Percentiles rank a stretch among this genome's conserved stretches.
Conservation (phyloP, 768 basidiomycete species). For the Mycena vulgaris region DNA sequence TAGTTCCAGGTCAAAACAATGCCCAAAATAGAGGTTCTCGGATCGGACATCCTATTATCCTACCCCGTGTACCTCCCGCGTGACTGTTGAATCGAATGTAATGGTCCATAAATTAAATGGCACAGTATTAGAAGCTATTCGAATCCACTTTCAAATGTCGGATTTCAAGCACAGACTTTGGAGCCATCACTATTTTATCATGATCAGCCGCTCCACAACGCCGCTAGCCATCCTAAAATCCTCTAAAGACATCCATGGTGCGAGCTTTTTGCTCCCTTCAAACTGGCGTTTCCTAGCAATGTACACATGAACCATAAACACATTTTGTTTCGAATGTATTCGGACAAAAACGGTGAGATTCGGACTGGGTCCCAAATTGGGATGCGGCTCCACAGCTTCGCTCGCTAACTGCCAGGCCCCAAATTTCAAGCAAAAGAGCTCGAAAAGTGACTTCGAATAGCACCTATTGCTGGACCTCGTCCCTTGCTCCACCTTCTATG, state of each 20-base stretch:
- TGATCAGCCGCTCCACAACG: background rate
- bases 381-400: background rate
- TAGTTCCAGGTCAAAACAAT: no score
- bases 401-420: no score
- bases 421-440: background rate
- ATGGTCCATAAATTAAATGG: no score
- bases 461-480: background rate
- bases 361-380: background rate
- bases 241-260: background rate
- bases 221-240: background rate
- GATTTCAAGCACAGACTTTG: no score
- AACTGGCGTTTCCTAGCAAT: background rate
- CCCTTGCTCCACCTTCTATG: no score
- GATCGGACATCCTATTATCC: no score
- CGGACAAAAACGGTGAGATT: background rate
- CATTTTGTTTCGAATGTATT: background rate
- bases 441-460: background rate
- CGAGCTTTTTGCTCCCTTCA: background rate
- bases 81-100: no score
- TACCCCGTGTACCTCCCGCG: no score
- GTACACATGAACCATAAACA: background rate
- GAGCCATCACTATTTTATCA: background rate
- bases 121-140: background rate
- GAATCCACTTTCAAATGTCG: background rate
- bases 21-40: no score